These are phyloP conservation scores for Penicillium sp. DNA, from an alignment of 2,329 filamentous ascomycete genomes.

Conservation along the genomic window DNA sequence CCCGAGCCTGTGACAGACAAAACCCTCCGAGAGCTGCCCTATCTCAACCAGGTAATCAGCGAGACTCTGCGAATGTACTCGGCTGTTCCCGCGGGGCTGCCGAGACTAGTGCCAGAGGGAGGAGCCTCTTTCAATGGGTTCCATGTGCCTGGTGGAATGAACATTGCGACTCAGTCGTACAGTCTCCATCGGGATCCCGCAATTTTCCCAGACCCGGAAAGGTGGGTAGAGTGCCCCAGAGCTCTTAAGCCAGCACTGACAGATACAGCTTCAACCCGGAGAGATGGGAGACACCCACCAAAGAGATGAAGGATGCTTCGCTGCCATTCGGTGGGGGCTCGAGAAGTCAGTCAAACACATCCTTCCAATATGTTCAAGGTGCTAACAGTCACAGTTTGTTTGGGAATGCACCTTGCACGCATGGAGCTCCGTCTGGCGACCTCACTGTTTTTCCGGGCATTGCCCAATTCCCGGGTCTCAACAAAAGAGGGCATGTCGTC, in stretches of 20 bases:
- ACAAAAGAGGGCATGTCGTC: constrained; percentile 30
- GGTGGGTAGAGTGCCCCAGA: constrained; percentile 46
- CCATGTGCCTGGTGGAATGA: constrained; percentile 54
- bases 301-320: constrained; percentile 58
- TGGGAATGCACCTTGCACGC: constrained; percentile 68
- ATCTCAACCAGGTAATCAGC: constrained; percentile 30
- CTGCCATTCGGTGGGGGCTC: constrained; percentile 71
- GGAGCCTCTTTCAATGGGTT: constrained; percentile 44
- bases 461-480: constrained; percentile 25
- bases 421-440: constrained; percentile 58
- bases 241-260: constrained; percentile 40
- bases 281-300: constrained; percentile 27
- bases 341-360: constrained; percentile 42
- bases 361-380: neutral
- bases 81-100: constrained; percentile 36
- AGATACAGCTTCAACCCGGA: constrained; percentile 24
- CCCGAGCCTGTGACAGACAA: constrained; percentile 27
- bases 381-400: constrained; percentile 50
- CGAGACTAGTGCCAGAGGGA: constrained; percentile 41
- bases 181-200: constrained; percentile 57
- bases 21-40: constrained; percentile 47
- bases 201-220: constrained; percentile 53
- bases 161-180: constrained; percentile 57
- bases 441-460: constrained; percentile 53
- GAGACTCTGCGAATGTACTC: constrained; percentile 46